Conservation (phyloP, 2,329 filamentous ascomycete species). For the Polychaeton citri region DNA sequence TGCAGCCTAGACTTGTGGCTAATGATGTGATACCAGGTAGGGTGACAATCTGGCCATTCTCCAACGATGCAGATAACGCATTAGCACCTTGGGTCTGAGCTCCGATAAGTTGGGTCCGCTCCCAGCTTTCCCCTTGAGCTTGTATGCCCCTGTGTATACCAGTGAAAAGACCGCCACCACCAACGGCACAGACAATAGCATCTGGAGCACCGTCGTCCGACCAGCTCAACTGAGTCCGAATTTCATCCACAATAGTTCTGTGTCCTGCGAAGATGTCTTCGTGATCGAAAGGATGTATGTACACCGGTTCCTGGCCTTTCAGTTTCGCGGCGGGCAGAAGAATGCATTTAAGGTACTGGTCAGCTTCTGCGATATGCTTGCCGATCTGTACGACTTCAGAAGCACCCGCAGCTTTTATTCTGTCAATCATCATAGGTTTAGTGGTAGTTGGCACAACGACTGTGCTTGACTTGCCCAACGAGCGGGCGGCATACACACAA, state of each 20-base stretch:
- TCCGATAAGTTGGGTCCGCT: conserved; percentile 45
- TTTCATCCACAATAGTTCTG: conserved; percentile 43
- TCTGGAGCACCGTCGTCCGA: conserved; percentile 39
- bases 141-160: conserved; percentile 61
- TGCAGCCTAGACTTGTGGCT: conserved; percentile 62
- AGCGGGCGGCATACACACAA: conserved; percentile 57
- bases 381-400: conserved; percentile 57
- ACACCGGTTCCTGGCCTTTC: conserved; percentile 36
- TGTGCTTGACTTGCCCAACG: conserved; percentile 53
- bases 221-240: conserved; percentile 29
- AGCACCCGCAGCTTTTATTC: conserved; percentile 53
- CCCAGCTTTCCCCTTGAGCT: conserved; percentile 5
- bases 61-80: conserved; percentile 50
- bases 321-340: conserved; percentile 36
- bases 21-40: conserved; percentile 60
- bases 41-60: conserved; percentile 39
- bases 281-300: conserved; percentile 59
- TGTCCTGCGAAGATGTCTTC: conserved; percentile 55
- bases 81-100: conserved; percentile 67
- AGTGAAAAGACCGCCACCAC: conserved; percentile 67
- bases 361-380: conserved; percentile 55
- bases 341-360: conserved; percentile 48
- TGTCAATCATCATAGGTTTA: conserved; percentile 55
- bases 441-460: conserved; percentile 60
- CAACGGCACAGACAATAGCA: conserved; percentile 63